Evolutionary conservation across 2,329 filamentous ascomycete genomes (phyloP), one percentile per base, ranked within the genome.

Genomic region (Rutstroemia sp.): DNA sequence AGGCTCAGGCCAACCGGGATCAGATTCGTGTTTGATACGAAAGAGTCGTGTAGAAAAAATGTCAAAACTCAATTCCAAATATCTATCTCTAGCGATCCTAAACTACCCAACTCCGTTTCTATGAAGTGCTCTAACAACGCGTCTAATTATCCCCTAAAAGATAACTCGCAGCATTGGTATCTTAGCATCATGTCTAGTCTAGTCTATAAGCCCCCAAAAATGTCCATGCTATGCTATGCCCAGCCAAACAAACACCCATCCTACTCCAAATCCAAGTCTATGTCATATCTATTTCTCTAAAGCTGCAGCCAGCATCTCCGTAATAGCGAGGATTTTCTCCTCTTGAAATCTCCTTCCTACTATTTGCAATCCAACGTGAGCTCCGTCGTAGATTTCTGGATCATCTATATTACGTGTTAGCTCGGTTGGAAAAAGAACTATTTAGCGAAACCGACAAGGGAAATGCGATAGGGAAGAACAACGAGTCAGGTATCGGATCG

Each of bases 271-370:
- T 30, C 27, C 27, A 30, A 8, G 4, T 30, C 27, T 30, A 30
- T 30, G 8, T 30, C 42, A 19, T 7, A 12, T n/a, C 14, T 56
- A 16, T 10, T 45, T 45, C 25, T 25, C 41, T 5, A 73, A 53
- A 14, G 67, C 66, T 30, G 71, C 62, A 7, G 67, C 66, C 55
- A 74, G 67, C 27, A 72, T 65, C 27, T 68, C 69, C 14, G 67
- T 67, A 66, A 73, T 71, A 52, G 72, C 70, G 30, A 74, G 54
- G 1, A 68, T 61, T 53, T 69, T 69, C 59, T 69, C 67, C 49
- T 69, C 67, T 49, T 69, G 65, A 48, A 69, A 58, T 8, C 67
- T 51, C 49, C 67, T 61, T 8, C 64, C 66, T 3, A 68, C 65
- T 59, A 64, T 66, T 49, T 69, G 67, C 30, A 69, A 53, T 21